Base-by-base conservation (phyloP, 2,329 filamentous ascomycete species). In the Fusarium globosum region DNA sequence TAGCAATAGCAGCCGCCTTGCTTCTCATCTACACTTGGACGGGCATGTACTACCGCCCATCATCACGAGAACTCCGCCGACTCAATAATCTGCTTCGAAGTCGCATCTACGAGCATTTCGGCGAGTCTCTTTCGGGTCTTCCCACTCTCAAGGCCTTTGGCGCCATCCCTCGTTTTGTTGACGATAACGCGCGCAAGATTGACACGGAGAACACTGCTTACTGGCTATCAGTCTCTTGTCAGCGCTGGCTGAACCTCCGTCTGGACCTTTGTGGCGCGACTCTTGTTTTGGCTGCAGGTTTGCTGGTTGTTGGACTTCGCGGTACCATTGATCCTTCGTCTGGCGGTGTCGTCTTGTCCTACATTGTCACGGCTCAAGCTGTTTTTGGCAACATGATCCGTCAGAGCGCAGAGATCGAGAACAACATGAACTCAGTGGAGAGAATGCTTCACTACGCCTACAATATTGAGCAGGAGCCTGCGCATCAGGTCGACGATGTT, bases 381-480 rank as follows among this genome's bases (percentile, higher is more conserved):
- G 73, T 72, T 4, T 91, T 93, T 74, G 89, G 91, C 4, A 88
- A 91, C 79, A 90, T 92, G 87, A 88, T 93, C 49, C 90, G 92
- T 61, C 92, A 73, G 23, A 78, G 76, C 4, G 76, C 77, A 0
- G 77, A 78, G 49, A 77, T 78, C 6, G 95, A 97, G 84, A 95
- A 97, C 81, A 97, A 97, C 81, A 97, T 97, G 95, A 97, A 97
- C 81, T 95, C 94, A 2, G 94, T 97, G 7, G 95, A 97, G 83
- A 92, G 95, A 77, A 91, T 98, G 79, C 95, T 96, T 82, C 94
- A 97, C 79, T 97, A 97, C 78, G 90, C 89, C 60, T 88, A 97
- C 46, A 93, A 69, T 2, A 72, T 72, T 3, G 64, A 72, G 18
- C 69, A 57, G 9, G 69, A 72, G 5, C 69, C 69, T 4, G 62